Evolutionary conservation across 768 basidiomycete species (phyloP), one percentile per base, ranked within the genome.

Genomic region (Kwoniella europaea): DNA sequence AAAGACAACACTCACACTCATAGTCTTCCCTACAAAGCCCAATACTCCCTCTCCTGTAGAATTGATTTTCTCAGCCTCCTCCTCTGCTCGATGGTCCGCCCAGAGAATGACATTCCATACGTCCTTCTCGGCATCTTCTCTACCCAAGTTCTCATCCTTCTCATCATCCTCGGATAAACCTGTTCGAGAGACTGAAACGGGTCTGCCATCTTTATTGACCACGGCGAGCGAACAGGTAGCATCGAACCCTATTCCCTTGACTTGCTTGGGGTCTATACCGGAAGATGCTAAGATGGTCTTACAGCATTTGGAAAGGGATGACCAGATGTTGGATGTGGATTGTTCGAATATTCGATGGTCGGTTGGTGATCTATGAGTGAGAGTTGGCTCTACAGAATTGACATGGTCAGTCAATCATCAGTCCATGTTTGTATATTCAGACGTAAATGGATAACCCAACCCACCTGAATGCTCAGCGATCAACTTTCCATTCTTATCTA

Each of bases 311-410:
- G 88, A 87, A 67, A 93, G 90, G 63, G 88, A 87, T 9, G 85
- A 82, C 95, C 93, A 95, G 84, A 97, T 95, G 78, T 98, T 88
- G 24, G 85, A 85, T 0, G 94, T 93, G 42, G 94, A 96, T 83
- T 99, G 97, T 84, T 99, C 97, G 82, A 97, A 99, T 85, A 98
- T 94, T 67, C 91, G 88, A 81, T 93, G 90, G 87, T 98, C 93
- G 42, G 87, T 81, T 1, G 88, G 86, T 85, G 94, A 91, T 73
- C 96, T 90, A 86, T 88, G 94, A 10, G 94, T 98, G 64, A 85
- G 86, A n/a, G 91, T 98, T 22, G 89, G 88, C 79, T 92, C 89
- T 63, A 68, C 12, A 35, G 35, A 35, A 35, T 35, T 35, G 4
- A 35, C 35, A 35, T 7, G 35, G 35, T 35, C 35, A 35, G 35